Percentiles rank a stretch among this genome's conserved stretches.
Conservation (phyloP, 148 eudicot genomes). For the Polygonum aviculare region DNA sequence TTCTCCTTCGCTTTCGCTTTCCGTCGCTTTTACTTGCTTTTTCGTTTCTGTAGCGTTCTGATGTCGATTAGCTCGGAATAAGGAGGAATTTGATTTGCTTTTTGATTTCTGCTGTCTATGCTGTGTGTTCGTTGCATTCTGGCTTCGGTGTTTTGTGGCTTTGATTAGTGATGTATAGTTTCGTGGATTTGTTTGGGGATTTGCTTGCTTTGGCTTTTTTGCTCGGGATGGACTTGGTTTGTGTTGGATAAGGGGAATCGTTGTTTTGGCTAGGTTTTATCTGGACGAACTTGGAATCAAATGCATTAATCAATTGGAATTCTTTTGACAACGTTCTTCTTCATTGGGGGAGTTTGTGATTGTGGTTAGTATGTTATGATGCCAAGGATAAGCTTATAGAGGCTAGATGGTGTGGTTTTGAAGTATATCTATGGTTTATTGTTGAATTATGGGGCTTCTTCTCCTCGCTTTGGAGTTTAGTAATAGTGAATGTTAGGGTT, state of each 20-base stretch:
- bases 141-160: neutral
- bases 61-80: neutral
- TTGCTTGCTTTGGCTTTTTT: neutral
- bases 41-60: neutral
- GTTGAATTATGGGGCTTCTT: neutral
- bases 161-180: neutral
- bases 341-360: neutral
- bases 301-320: neutral
- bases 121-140: neutral
- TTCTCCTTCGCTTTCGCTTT: neutral
- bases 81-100: neutral
- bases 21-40: neutral
- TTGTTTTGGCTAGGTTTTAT: conserved; percentile 4
- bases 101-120: neutral
- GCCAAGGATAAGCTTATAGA: neutral
- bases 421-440: neutral
- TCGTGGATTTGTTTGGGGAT: neutral
- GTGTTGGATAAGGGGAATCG: neutral
- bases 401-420: neutral
- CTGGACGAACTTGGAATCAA: neutral
- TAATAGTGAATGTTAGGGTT: too few species aligned
- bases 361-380: neutral
- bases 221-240: neutral
- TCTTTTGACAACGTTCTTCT: neutral
- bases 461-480: neutral